Percentiles rank a stretch among this genome's conserved stretches.
Conservation (phyloP, 257 asterid genomes). For the Jacaranda copaia region DNA sequence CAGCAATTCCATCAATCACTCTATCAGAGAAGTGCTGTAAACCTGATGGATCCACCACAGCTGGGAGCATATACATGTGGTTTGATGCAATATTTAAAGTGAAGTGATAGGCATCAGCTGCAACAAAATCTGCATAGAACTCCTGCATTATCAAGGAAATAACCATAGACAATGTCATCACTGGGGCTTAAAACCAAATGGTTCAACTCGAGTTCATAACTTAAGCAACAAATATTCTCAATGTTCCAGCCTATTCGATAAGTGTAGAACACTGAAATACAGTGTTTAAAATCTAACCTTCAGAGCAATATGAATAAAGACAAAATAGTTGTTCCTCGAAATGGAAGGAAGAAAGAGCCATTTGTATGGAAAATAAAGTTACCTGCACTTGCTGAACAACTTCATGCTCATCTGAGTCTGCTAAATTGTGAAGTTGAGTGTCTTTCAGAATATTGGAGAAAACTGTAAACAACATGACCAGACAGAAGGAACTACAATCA, state of each 20-base stretch:
- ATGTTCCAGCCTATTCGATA: constrained; percentile 20
- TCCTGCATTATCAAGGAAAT: constrained; percentile 68
- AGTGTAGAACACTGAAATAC: neutral
- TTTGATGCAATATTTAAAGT: constrained; percentile 76
- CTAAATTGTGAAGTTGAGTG: constrained; percentile 94
- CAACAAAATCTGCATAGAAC: constrained; percentile 91
- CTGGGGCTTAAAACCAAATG: constrained; percentile 28
- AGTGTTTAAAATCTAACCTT: neutral
- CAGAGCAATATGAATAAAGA: neutral
- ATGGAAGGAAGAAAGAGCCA: neutral
- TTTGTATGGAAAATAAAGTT: constrained; percentile 19
- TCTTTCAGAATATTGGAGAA: constrained; percentile 95
- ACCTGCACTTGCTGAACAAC: constrained; percentile 98
- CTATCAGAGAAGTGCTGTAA: constrained; percentile 83
- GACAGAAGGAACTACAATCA: constrained; percentile 34
- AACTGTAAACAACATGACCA: constrained; percentile 61
- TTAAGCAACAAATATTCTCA: constrained; percentile 16
- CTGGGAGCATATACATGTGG: constrained; percentile 90
- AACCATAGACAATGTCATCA: constrained; percentile 25
- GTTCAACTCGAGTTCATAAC: constrained; percentile 18
- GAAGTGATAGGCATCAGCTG: constrained; percentile 85
- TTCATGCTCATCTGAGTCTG: constrained; percentile 96
- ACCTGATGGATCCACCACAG: constrained; percentile 90
- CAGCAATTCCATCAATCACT: constrained; percentile 90
- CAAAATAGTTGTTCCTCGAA: constrained; percentile 5